Conservation (phyloP, 352 stramenopile genomes). For the Globisporangium viniferum region DNA sequence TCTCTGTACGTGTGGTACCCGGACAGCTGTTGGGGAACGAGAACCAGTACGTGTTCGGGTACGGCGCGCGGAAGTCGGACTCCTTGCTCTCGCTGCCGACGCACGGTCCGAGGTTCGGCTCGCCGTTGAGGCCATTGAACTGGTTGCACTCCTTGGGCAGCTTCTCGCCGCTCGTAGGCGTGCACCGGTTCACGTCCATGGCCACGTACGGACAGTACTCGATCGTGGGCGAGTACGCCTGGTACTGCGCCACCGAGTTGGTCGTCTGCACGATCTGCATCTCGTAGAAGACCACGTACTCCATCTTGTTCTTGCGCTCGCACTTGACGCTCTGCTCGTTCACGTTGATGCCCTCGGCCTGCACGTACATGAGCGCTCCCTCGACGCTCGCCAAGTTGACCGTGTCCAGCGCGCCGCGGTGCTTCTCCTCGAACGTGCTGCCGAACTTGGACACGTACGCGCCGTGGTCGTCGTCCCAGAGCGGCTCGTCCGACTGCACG, state of each 20-base stretch:
- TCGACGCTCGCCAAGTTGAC: slow-evolving; percentile 78
- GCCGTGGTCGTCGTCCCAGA: slow-evolving; percentile 24
- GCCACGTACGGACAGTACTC: slow-evolving; percentile 18
- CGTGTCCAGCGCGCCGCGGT: slow-evolving; percentile 42
- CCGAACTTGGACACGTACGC: slow-evolving; percentile 25
- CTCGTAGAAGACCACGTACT: slow-evolving; percentile 35
- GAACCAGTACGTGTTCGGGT: slow-evolving; percentile 34
- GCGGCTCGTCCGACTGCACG: slow-evolving; percentile 28
- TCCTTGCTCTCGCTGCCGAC: slow-evolving; percentile 11
- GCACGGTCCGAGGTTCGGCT: slow-evolving; percentile 24
- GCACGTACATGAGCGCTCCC: slow-evolving; percentile 76
- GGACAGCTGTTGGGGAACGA: slow-evolving; percentile 36
- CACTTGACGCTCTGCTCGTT: slow-evolving; percentile 22
- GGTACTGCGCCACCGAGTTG: slow-evolving; percentile 22
- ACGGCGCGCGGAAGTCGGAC: slow-evolving; percentile 25
- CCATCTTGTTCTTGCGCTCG: slow-evolving; percentile 32
- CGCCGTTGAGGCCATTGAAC: slow-evolving; percentile 18
- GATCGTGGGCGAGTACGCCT: background rate
- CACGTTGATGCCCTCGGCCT: slow-evolving; percentile 64
- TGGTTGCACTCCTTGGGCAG: slow-evolving; percentile 24
- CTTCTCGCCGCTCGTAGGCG: slow-evolving; percentile 15
- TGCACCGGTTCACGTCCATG: slow-evolving; percentile 18
- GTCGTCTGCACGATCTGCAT: slow-evolving; percentile 24
- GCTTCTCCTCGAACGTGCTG: slow-evolving; percentile 24
- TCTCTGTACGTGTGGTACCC: background rate